Conservation (phyloP, 1,139 yeast genomes). For the Candida sanyaensis region DNA sequence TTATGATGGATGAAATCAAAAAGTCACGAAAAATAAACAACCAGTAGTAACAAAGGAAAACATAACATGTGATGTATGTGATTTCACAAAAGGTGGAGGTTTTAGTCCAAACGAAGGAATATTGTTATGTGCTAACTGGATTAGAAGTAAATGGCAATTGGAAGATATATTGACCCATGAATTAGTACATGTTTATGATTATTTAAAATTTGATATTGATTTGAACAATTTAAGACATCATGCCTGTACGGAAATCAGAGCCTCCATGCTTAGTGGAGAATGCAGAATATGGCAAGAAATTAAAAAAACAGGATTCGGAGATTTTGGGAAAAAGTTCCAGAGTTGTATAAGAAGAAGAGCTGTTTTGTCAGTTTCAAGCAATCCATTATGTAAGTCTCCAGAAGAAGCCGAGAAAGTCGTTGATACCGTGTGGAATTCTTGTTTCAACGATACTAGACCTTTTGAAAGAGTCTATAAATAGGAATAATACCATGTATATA, state of each 20-base stretch:
- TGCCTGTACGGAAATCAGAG: slow-evolving; percentile 96
- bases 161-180: slow-evolving; percentile 95
- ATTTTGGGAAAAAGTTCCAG: slow-evolving; percentile 83
- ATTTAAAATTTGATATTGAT: slow-evolving; percentile 82
- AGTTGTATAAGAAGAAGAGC: slow-evolving; percentile 90
- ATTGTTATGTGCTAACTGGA: slow-evolving; percentile 81
- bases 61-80: slow-evolving; percentile 83
- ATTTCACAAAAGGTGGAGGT: slow-evolving; percentile 88
- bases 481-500: slow-evolving; percentile 2
- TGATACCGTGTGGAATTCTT: slow-evolving; percentile 86
- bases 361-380: slow-evolving; percentile 75
- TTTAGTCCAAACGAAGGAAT: slow-evolving; percentile 90
- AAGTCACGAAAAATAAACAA: slow-evolving; percentile 56
- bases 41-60: slow-evolving; percentile 31
- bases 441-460: slow-evolving; percentile 94
- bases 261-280: slow-evolving; percentile 91
- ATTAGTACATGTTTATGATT: slow-evolving; percentile 90
- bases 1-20: slow-evolving; percentile 83
- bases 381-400: slow-evolving; percentile 74
- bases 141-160: slow-evolving; percentile 74
- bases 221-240: slow-evolving; percentile 86
- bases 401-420: slow-evolving; percentile 81
- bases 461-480: slow-evolving; percentile 84
- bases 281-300: slow-evolving; percentile 90
- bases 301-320: slow-evolving; percentile 59